A percentile compares a stretch with the other conserved stretches of the same genome.
Evolutionary conservation across 257 asterid species (phyloP).

Genomic region (Nicotiana undulata): DNA sequence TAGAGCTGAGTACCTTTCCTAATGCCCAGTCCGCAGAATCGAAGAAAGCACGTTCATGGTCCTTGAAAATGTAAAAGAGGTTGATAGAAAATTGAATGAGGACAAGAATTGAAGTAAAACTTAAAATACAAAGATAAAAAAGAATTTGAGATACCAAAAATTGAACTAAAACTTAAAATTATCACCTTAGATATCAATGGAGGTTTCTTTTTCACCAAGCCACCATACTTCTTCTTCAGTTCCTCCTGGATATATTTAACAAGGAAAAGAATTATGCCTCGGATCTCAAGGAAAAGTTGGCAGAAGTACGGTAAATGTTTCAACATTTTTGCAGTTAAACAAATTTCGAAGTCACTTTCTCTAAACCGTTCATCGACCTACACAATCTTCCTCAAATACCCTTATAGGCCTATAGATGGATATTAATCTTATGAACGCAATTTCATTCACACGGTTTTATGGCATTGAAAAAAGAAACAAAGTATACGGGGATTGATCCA

Average conservation of each 20-base stretch:
- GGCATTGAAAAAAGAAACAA: neutral
- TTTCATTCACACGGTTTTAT: neutral
- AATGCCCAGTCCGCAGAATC: slow-evolving; percentile 96
- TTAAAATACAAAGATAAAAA: neutral
- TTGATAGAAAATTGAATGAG: neutral
- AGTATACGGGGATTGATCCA: neutral
- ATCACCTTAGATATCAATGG: slow-evolving; percentile 65
- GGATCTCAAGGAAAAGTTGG: neutral
- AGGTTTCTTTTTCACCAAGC: slow-evolving; percentile 50
- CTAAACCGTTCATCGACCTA: neutral
- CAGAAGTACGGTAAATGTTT: neutral
- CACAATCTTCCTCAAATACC: neutral
- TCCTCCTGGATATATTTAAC: slow-evolving; percentile 44
- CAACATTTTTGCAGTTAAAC: neutral
- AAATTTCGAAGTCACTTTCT: neutral
- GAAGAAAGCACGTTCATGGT: slow-evolving; percentile 75
- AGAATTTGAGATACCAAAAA: neutral
- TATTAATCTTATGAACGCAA: neutral
- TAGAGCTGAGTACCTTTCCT: slow-evolving; percentile 43
- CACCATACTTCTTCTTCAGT: slow-evolving; percentile 70
- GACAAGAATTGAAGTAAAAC: neutral
- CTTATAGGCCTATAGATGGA: neutral
- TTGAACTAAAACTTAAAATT: neutral
- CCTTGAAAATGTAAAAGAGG: slow-evolving; percentile 28
- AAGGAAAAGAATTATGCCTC: neutral